Conservation (phyloP, 2,329 filamentous ascomycete species). For the Alternaria sp. region DNA sequence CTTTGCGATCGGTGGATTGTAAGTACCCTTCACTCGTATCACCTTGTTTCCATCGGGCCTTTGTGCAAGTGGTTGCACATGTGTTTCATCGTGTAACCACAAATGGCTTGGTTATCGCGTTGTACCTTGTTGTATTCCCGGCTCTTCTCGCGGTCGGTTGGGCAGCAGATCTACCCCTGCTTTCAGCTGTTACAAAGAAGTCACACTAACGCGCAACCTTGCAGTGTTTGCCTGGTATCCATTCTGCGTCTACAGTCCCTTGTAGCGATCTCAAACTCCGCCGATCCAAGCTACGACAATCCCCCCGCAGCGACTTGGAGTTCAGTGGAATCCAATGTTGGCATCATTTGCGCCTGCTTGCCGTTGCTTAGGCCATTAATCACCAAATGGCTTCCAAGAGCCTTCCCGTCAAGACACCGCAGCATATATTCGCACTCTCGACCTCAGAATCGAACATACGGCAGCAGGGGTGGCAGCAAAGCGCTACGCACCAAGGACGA, state of each 20-base stretch:
- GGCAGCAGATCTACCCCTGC: not conserved
- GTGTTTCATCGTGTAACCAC: slow-evolving; percentile 12
- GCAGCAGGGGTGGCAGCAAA: slow-evolving; percentile 17
- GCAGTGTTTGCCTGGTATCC: slow-evolving; percentile 47
- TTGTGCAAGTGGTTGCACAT: slow-evolving; percentile 14
- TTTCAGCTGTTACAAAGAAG: not conserved
- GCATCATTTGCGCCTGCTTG: slow-evolving; percentile 47
- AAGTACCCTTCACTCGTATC: slow-evolving; percentile 28
- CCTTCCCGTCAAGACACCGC: slow-evolving; percentile 30
- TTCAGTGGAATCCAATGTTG: slow-evolving; percentile 43
- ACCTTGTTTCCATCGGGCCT: slow-evolving; percentile 1
- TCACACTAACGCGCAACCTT: slow-evolving; percentile 7
- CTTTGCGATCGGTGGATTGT: slow-evolving; percentile 54
- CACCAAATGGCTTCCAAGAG: slow-evolving; percentile 32
- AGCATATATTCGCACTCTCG: slow-evolving; percentile 17
- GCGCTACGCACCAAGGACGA: slow-evolving; percentile 11
- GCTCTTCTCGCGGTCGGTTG: not conserved
- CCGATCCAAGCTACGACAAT: slow-evolving; percentile 45
- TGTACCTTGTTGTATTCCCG: not conserved
- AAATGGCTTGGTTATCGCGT: not conserved
- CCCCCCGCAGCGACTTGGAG: slow-evolving; percentile 44
- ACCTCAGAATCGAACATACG: slow-evolving; percentile 20
- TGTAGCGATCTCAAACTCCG: slow-evolving; percentile 41
- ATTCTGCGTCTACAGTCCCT: slow-evolving; percentile 48
- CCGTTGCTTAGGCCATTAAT: slow-evolving; percentile 42